Base-by-base conservation (phyloP, 306 rosid species). In the Glycine tomentella region DNA sequence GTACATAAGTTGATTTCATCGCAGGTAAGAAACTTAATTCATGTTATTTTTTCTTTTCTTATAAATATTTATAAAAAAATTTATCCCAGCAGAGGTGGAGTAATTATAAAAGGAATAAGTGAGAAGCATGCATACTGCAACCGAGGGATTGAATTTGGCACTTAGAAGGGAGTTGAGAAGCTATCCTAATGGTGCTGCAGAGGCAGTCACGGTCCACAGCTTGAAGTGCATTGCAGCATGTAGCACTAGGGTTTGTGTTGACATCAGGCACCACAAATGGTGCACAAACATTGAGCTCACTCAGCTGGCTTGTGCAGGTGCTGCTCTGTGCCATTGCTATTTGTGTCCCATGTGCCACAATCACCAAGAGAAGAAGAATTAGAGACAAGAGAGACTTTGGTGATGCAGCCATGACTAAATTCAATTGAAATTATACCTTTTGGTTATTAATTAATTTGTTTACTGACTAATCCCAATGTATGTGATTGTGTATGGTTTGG, bases 181-280 rank as follows among this genome's bases (percentile, higher is more conserved):
- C 90, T 10, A 91, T 82, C 63, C 91, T 86, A 16, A 90, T 8
- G 5, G 96, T 85, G 89, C 64, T 90, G 90, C 97, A 93, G 20
- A 91, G 69, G 79, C 97, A 93, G 8, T 78, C 89, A 20, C 20
- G 86, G 45, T 84, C 81, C 16, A 91, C 84, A 2, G 81, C 70
- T 52, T 53, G 77, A 31, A 93, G 86, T 0, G 97, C 96, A 5
- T 16, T 20, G 59, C 97, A 92, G 77, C 97, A 93, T 0, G 82
- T 74, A 4, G 81, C 0, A 56, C 68, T 91, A 8, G 94, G 94
- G 34, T 2, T 86, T n/a, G 67, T 6, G 77, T 58, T 81, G 80
- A 76, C 42, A 68, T 94, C 91, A 3, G 97, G 96, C 76, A 90
- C 65, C 44, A 87, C 90, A 87, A 68, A 93, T 0, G 91, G 89